These are phyloP conservation scores for Claviceps sp. DNA, from an alignment of 2,329 filamentous ascomycete species.

Conservation along the genomic window DNA sequence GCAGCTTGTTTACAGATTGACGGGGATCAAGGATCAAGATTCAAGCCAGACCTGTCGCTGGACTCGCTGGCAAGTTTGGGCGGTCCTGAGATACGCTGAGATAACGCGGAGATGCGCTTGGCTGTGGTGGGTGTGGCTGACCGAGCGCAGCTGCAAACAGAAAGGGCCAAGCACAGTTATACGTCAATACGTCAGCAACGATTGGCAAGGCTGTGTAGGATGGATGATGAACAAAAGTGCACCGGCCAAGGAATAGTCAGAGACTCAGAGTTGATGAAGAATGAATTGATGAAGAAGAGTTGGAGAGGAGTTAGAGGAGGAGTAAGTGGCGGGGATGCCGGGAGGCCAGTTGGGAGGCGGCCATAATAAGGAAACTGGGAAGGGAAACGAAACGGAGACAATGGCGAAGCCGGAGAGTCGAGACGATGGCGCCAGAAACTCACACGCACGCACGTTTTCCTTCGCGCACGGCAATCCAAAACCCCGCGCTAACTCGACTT, in stretches of 20 bases:
- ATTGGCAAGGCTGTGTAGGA: too few relatives aligned
- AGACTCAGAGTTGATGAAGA: too few relatives aligned
- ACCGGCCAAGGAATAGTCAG: too few relatives aligned
- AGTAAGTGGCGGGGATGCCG: background rate
- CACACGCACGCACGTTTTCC: background rate
- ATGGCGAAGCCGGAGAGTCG: background rate
- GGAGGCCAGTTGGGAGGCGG: conserved; percentile 1
- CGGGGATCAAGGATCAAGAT: background rate
- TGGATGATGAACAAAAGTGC: too few relatives aligned
- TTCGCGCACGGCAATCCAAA: background rate
- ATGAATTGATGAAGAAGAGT: background rate
- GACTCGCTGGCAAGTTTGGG: background rate
- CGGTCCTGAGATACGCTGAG: background rate
- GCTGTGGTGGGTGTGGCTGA: background rate
- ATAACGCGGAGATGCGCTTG: background rate
- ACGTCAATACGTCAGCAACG: too few relatives aligned
- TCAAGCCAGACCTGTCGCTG: background rate
- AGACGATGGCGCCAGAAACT: background rate
- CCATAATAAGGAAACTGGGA: conserved; percentile 5
- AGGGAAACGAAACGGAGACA: background rate
- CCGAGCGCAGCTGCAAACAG: too few relatives aligned
- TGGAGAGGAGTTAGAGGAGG: background rate
- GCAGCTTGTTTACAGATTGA: too few relatives aligned
- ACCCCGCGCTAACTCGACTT: background rate
- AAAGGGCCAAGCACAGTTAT: too few relatives aligned